Evolutionary conservation across 2,329 filamentous ascomycete species (phyloP).

Genomic region (Paecilomyces dactylethromorphus): DNA sequence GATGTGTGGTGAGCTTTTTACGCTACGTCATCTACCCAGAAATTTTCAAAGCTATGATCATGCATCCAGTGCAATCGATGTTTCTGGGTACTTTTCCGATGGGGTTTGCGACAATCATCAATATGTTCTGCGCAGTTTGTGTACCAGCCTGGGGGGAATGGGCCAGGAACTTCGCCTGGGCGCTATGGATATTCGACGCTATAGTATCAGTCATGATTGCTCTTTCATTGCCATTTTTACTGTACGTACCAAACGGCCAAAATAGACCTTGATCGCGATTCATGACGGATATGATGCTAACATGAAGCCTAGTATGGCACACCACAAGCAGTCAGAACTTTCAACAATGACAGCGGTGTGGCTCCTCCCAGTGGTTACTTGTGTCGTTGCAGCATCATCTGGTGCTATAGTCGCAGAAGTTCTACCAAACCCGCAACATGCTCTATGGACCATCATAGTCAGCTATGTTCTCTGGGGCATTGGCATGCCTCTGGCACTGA

Average conservation of each 20-base stretch:
- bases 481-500: constrained; percentile 54
- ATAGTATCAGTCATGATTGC: constrained; percentile 48
- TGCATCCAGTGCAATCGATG: constrained; percentile 59
- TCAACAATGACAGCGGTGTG: constrained; percentile 60
- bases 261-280: constrained; percentile 4
- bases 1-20: constrained; percentile 45
- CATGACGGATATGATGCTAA: neutral
- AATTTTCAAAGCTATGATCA: constrained; percentile 61
- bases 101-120: constrained; percentile 62
- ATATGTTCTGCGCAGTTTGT: constrained; percentile 57
- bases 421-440: constrained; percentile 49
- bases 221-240: constrained; percentile 51
- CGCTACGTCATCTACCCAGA: constrained; percentile 61
- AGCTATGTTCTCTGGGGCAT: constrained; percentile 69
- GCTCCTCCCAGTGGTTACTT: constrained; percentile 61
- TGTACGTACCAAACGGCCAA: constrained; percentile 32
- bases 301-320: constrained; percentile 15
- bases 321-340: constrained; percentile 39
- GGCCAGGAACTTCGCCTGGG: constrained; percentile 51
- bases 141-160: constrained; percentile 55
- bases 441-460: constrained; percentile 56
- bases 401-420: constrained; percentile 57
- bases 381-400: constrained; percentile 59
- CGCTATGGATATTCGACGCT: constrained; percentile 53
- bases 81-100: constrained; percentile 65